Base-by-base conservation (phyloP, 768 basidiomycete species). In the Lactifluus piperatus region DNA sequence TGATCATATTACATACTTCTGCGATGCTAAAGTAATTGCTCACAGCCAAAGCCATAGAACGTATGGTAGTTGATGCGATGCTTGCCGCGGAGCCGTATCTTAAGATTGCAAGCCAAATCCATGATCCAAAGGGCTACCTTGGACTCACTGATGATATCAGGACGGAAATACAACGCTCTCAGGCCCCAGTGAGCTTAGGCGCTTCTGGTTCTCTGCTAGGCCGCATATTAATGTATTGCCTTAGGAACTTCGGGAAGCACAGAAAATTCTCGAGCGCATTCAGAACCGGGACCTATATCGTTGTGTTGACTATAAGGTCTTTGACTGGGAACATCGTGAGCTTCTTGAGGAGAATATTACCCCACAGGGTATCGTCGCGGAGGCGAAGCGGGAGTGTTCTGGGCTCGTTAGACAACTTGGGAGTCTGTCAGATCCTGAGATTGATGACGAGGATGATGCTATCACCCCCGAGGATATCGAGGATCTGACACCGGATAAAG, bases 61-160 rank as follows among this genome's bases (percentile, higher is more conserved):
- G 85, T 66, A 92, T 92, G 91, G 74, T 92, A n/a, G 76, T 89
- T 14, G 90, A 92, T 64, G 87, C 79, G 0, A 76, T 93, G n/a
- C 71, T 84, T 0, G 71, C 73, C 0, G 91, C 91, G 0, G 86
- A 93, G 37, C 78, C 82, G 0, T 57, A 78, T 58, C 68, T 91
- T 68, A 75, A 82, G 45, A 78, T 92, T 49, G 81, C 86, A 0
- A 68, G 76, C 1, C 72, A 73, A 5, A 77, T 91, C 16, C 68
- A 76, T 27, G 69, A 87, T 18, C 83, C 88, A 0, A 73, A 79
- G 54, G 73, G 76, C 54, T 91, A 80, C 57, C 64, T 91, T 3
- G 73, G 77, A 58, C 74, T 92, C 2, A 90, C 85, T 0, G 91
- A 93, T 62, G 71, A 81, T 59, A 81, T 92, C 60, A 77, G 84